These are phyloP conservation scores for Trametes versicolor DNA, from an alignment of 1,284 basidiomycete species.

Conservation along the genomic window DNA sequence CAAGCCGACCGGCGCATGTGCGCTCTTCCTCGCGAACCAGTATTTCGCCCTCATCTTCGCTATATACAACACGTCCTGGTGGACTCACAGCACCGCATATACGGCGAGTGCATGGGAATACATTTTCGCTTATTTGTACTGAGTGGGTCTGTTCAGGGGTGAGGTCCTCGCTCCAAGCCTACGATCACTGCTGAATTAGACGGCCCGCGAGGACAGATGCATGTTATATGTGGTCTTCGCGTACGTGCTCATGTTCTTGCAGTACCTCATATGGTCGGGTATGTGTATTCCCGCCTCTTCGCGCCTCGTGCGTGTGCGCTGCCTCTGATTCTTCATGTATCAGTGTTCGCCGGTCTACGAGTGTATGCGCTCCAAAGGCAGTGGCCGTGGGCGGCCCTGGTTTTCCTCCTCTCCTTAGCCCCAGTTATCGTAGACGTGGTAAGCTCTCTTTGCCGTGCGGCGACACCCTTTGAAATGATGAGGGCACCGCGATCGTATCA, in stretches of 20 bases:
- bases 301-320: no score
- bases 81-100: not conserved
- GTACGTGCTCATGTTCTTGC: not conserved
- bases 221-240: not conserved
- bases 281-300: not conserved
- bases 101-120: not conserved
- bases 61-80: not conserved
- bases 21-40: slow-evolving; percentile 16
- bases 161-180: no score
- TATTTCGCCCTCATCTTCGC: slow-evolving; percentile 3
- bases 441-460: not conserved
- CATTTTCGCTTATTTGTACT: not conserved
- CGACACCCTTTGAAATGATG: no score
- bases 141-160: not conserved
- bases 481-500: no score
- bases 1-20: not conserved
- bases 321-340: no score
- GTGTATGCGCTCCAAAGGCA: slow-evolving; percentile 10
- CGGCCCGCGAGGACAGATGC: not conserved
- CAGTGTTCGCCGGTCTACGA: slow-evolving; percentile 7
- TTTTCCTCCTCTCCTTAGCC: not conserved
- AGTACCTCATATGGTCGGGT: slow-evolving; percentile 15
- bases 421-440: not conserved
- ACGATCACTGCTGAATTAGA: no score
- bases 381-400: not conserved